Evolutionary conservation across 257 asterid genomes (phyloP), one percentile per base, ranked within the genome.

Genomic region (Penstemon eatonii): DNA sequence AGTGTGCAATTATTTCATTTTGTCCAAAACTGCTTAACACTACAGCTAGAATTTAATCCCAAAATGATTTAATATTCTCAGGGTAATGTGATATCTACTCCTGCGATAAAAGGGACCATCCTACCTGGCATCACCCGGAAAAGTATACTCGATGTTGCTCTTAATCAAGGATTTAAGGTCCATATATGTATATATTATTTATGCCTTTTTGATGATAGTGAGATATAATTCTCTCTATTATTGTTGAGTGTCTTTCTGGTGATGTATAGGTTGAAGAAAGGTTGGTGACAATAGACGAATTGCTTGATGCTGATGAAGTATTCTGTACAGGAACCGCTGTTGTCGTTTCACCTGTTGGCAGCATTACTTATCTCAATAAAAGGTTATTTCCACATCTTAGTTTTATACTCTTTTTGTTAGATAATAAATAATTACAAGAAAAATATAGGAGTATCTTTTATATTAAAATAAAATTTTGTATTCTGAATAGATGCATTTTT

Each of bases 321-420:
- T 94, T 94, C 73, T 94, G 99, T 77, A 91, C 96, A 0, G 98
- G 96, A 73, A 94, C 98, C 8, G 98, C 99, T 3, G 96, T 91
- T 42, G 99, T 91, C 60, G 82, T 91, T 43, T 86, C 96, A 13
- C 99, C 99, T 50, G 99, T 94, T 7, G 98, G 96, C 73, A 91
- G 98, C 84, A 75, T 93, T 46, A 90, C 99, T 25, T 82, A 88
- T 76, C 83, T 59, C n/a, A 81, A 81, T 62, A 82, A 82, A 82
- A 84, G 96, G 99, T 90, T 74, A 68, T 47, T 36, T 44, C 36
- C 13, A 1, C 53, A 18, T 56, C 37, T 8, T 25, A 36, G 41
- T 8, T 60, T 4, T 12, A 36, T 53, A 39, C 15, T 8, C 2
- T 8, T 11, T 56, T 60, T 40, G 39, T 38, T 2, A 19, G 6